Conservation (phyloP, 805 yeast species). For the Candida nonsorbophila region DNA sequence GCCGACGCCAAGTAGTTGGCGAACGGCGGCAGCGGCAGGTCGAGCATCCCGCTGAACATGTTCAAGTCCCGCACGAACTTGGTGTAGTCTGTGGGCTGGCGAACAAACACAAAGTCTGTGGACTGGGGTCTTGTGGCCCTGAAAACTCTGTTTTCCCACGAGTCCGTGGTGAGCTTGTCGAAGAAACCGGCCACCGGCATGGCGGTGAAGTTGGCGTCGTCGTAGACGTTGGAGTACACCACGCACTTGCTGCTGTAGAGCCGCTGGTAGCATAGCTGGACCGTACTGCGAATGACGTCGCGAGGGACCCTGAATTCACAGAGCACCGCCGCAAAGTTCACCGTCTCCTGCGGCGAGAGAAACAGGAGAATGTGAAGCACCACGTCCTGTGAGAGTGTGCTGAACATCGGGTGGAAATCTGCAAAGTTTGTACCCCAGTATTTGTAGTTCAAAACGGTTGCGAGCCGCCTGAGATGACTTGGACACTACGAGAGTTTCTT, state of each 20-base stretch:
- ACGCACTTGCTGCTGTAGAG: constrained; percentile 14
- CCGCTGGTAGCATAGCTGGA: constrained; percentile 9
- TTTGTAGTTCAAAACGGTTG: no score
- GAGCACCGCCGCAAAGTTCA: no score
- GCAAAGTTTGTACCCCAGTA: no score
- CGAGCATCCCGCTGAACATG: constrained; percentile 11
- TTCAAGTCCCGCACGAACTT: constrained; percentile 15
- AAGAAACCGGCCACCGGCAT: constrained; percentile 11
- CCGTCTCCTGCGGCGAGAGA: no score
- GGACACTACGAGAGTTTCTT: no score
- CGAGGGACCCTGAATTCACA: no score
- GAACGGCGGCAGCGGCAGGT: no score
- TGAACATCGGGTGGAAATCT: no score
- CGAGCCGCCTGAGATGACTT: no score
- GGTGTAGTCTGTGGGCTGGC: constrained; percentile 18
- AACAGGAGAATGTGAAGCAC: no score
- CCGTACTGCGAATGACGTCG: no score
- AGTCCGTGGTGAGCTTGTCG: constrained; percentile 4
- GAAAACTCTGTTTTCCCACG: constrained; percentile 8
- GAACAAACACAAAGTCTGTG: constrained; percentile 15
- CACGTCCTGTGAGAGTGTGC: no score
- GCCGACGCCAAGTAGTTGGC: constrained; percentile 13
- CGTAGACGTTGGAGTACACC: constrained; percentile 8
- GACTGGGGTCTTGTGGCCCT: constrained; percentile 13
- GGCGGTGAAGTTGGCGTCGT: constrained; percentile 3